These are phyloP conservation scores for Leishmania amazonensis DNA, from an alignment of 208 protist species.

Conservation along the genomic window DNA sequence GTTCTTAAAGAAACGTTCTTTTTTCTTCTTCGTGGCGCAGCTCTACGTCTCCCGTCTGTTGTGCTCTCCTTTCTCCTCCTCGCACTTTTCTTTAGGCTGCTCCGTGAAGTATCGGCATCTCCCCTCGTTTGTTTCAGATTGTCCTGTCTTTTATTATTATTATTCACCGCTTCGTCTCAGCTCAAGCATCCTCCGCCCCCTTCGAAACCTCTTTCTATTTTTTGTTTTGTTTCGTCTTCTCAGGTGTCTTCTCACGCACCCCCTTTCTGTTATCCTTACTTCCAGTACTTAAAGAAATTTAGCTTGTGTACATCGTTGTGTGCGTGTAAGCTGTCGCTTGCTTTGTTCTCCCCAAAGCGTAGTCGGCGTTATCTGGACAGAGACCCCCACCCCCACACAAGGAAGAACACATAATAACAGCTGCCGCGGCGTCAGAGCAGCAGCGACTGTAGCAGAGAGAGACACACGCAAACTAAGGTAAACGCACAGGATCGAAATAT, in stretches of 20 bases:
- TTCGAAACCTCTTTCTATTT: neutral
- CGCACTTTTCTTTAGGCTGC: neutral
- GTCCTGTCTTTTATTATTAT: neutral
- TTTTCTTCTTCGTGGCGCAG: no score
- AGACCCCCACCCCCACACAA: no score
- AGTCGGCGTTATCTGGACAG: neutral
- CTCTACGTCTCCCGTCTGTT: neutral
- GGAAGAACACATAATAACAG: neutral
- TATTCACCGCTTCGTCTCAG: neutral
- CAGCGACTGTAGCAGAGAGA: neutral
- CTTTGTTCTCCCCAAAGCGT: neutral
- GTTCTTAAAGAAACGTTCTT: no score
- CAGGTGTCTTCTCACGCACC: neutral
- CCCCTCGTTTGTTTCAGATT: neutral
- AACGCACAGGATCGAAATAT: neutral
- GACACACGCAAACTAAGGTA: neutral
- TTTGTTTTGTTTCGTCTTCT: constrained; percentile 5
- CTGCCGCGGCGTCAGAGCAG: neutral
- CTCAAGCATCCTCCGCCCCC: neutral
- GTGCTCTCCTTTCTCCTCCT: neutral
- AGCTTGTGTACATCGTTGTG: no score
- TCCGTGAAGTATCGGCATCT: neutral
- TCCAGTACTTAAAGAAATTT: neutral
- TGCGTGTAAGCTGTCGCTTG: neutral
- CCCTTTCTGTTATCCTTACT: neutral